Evolutionary conservation across 116 monocot species (phyloP).

Genomic region (Thalassia testudinum): DNA sequence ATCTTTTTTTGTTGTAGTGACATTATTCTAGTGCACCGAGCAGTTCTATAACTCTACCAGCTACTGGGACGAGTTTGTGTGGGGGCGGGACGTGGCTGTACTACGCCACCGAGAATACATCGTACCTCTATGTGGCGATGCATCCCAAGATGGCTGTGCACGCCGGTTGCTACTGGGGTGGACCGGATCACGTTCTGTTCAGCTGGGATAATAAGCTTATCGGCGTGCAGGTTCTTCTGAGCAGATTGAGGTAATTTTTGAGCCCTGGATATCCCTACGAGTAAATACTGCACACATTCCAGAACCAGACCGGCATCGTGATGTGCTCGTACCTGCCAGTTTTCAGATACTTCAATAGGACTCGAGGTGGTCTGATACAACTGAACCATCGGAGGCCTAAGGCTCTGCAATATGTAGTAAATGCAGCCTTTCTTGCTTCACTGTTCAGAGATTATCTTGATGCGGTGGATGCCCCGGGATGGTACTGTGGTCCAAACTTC

Average conservation of each 20-base stretch:
- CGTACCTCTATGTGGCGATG: conserved; percentile 52
- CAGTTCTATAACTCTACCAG: no score
- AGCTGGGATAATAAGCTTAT: conserved; percentile 98
- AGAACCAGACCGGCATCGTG: conserved; percentile 29
- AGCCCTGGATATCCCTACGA: conserved; percentile 40
- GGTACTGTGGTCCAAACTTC: no score
- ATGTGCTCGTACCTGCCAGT: conserved; percentile 37
- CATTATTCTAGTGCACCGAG: no score
- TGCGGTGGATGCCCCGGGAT: no score
- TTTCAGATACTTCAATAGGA: conserved; percentile 24
- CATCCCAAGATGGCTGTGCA: conserved; percentile 63
- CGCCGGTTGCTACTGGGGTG: conserved; percentile 80
- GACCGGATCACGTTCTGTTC: conserved; percentile 69
- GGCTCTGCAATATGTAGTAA: no score
- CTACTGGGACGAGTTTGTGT: no score
- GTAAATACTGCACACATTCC: conserved; percentile 24
- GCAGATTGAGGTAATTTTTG: conserved; percentile 29
- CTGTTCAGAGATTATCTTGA: no score
- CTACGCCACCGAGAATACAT: conserved; percentile 60
- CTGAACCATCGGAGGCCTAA: no score
- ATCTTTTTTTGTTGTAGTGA: no score
- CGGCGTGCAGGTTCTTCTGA: conserved; percentile 38
- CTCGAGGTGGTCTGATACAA: conserved; percentile 39
- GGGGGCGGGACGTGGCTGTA: conserved; percentile 91
- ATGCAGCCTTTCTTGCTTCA: no score